These are phyloP conservation scores for Phascolomyces articulosus DNA, from an alignment of 371 early-diverging fungal genomes.

Conservation along the genomic window DNA sequence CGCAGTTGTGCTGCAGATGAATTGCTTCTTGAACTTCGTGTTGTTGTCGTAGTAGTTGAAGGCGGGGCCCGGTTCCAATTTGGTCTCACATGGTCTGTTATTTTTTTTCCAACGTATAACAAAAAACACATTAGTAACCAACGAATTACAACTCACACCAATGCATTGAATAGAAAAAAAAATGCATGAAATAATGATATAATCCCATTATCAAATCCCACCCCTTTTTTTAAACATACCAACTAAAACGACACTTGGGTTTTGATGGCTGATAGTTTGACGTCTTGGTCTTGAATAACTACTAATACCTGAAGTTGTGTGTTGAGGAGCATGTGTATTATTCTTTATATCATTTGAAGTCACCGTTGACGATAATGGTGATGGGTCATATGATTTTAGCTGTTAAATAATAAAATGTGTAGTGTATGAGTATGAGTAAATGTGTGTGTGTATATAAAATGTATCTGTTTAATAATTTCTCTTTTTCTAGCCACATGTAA, in stretches of 20 bases:
- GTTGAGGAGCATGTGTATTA: slow-evolving; percentile 5
- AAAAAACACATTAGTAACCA: no score
- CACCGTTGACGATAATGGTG: neutral
- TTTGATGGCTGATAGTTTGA: slow-evolving; percentile 60
- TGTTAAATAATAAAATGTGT: neutral
- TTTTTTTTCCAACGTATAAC: no score
- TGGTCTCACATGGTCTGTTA: slow-evolving; percentile 81
- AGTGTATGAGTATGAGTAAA: neutral
- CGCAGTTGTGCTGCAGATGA: slow-evolving; percentile 10
- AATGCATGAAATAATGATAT: no score
- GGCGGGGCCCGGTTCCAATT: slow-evolving; percentile 46
- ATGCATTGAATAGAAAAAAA: no score
- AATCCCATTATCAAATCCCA: no score
- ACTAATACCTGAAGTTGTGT: slow-evolving; percentile 45
- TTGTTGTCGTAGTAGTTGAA: neutral
- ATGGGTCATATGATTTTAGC: neutral
- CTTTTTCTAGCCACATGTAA: neutral
- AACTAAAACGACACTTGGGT: slow-evolving; percentile 73
- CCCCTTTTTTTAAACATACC: slow-evolving; percentile 44
- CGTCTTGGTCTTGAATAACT: slow-evolving; percentile 43
- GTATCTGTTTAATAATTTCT: no score
- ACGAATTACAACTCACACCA: no score
- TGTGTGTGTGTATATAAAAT: neutral
- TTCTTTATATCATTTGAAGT: neutral
- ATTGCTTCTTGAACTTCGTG: neutral